These are phyloP conservation scores for Mikania micrantha DNA, from an alignment of 129 eudicot genomes.

Conservation along the genomic window DNA sequence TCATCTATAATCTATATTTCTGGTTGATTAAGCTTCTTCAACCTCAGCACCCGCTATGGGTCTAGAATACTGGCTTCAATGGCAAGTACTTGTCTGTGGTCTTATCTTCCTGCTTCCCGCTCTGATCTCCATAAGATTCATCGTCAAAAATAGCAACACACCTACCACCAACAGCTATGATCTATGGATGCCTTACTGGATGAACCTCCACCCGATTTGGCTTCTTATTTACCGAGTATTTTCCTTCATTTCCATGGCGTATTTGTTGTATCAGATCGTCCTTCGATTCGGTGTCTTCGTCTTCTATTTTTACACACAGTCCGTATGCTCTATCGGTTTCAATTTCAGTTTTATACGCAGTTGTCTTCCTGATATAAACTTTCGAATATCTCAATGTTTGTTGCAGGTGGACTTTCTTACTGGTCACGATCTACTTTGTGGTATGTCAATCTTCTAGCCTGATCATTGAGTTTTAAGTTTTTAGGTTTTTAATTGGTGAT, in stretches of 20 bases:
- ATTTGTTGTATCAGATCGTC: constrained; percentile 40
- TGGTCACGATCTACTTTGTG: constrained; percentile 71
- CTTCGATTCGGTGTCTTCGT: constrained; percentile 38
- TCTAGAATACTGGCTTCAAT: constrained; percentile 59
- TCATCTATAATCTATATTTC: neutral
- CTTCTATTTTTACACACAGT: constrained; percentile 89
- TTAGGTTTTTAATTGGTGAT: neutral
- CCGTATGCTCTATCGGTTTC: constrained; percentile 1
- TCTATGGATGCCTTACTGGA: constrained; percentile 76
- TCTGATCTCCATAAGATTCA: constrained; percentile 18
- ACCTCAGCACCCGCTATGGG: constrained; percentile 6
- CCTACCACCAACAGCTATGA: constrained; percentile 3
- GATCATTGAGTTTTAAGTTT: neutral
- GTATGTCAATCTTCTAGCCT: constrained; percentile 32
- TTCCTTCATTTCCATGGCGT: constrained; percentile 52
- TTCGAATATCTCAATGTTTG: neutral
- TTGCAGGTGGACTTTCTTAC: constrained; percentile 78
- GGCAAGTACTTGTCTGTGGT: constrained; percentile 65
- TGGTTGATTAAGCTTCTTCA: neutral
- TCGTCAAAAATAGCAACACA: constrained; percentile 12
- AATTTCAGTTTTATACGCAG: neutral
- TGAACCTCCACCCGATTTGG: constrained; percentile 51
- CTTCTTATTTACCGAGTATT: constrained; percentile 59
- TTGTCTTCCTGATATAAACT: no score
- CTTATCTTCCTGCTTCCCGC: constrained; percentile 53